A percentile compares a stretch with the other conserved stretches of the same genome.
Conservation (phyloP, 2,329 filamentous ascomycete genomes). For the Exophiala sp. region DNA sequence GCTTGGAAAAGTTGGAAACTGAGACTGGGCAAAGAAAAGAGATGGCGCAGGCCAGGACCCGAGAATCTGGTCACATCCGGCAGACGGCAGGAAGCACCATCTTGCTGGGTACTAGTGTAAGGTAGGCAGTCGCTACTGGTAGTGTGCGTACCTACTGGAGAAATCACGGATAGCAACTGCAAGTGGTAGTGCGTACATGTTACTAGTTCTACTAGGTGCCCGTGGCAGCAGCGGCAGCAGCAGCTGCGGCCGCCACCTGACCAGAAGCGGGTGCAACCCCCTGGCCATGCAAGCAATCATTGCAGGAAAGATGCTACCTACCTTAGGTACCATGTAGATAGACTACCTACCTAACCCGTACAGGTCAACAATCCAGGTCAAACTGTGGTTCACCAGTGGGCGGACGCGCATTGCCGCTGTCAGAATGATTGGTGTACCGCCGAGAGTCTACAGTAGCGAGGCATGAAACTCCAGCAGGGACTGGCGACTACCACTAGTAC, state of each 20-base stretch:
- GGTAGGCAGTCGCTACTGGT: too few relatives aligned
- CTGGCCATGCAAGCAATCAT: background rate
- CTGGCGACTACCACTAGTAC: background rate
- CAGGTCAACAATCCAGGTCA: background rate
- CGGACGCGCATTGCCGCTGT: background rate
- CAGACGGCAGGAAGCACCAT: conserved; percentile 4
- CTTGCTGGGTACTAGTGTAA: background rate
- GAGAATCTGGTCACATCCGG: conserved; percentile 11
- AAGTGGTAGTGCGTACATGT: too few relatives aligned
- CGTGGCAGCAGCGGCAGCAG: too few relatives aligned
- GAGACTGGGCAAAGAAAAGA: background rate
- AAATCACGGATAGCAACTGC: too few relatives aligned
- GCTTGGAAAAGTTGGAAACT: background rate
- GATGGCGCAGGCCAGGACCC: conserved; percentile 10
- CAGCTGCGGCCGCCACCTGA: background rate
- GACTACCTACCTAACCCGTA: too few relatives aligned
- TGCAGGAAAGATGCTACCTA: background rate
- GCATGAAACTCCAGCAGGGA: background rate
- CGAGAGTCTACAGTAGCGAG: background rate
- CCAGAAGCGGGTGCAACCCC: background rate
- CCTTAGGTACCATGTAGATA: too few relatives aligned
- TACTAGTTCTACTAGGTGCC: too few relatives aligned
- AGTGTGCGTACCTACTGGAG: too few relatives aligned
- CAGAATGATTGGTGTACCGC: background rate
- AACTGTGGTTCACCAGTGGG: background rate